Conservation (phyloP, 2,329 filamentous ascomycete species). For the Colletotrichum sp. region DNA sequence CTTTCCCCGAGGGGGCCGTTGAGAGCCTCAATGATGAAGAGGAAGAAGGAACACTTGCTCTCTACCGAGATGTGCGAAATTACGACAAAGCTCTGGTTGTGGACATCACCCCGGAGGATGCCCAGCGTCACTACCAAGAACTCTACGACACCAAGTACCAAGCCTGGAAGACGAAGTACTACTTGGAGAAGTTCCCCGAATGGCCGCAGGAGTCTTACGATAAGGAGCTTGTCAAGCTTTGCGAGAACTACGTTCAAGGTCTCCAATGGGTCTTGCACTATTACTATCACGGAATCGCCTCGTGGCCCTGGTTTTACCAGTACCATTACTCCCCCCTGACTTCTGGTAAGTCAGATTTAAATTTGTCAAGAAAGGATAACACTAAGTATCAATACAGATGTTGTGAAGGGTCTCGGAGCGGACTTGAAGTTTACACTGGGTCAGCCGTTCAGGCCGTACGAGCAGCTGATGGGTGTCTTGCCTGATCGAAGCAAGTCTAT, state of each 20-base stretch:
- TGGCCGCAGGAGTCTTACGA: conserved; percentile 83
- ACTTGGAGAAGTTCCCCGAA: conserved; percentile 83
- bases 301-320: conserved; percentile 97
- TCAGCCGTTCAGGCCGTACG: conserved; percentile 92
- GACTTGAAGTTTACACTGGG: conserved; percentile 93
- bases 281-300: conserved; percentile 96
- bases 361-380: conserved; percentile 47
- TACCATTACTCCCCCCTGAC: conserved; percentile 99
- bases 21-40: conserved; percentile 75
- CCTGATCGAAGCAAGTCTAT: conserved; percentile 98
- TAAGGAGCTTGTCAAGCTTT: conserved; percentile 77
- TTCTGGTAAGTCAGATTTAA: conserved; percentile 59
- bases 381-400: conserved; percentile 62
- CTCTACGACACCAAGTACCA: conserved; percentile 91
- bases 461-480: conserved; percentile 97
- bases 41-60: conserved; percentile 85
- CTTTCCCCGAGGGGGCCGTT: conserved; percentile 58
- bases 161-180: conserved; percentile 95
- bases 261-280: conserved; percentile 98
- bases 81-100: conserved; percentile 91
- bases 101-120: conserved; percentile 80
- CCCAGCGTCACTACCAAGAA: conserved; percentile 77
- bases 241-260: conserved; percentile 97
- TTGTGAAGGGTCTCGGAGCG: conserved; percentile 84
- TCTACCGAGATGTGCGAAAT: conserved; percentile 83